These are phyloP conservation scores for Starmera dryadoides DNA, from an alignment of 805 yeast genomes.

Conservation along the genomic window DNA sequence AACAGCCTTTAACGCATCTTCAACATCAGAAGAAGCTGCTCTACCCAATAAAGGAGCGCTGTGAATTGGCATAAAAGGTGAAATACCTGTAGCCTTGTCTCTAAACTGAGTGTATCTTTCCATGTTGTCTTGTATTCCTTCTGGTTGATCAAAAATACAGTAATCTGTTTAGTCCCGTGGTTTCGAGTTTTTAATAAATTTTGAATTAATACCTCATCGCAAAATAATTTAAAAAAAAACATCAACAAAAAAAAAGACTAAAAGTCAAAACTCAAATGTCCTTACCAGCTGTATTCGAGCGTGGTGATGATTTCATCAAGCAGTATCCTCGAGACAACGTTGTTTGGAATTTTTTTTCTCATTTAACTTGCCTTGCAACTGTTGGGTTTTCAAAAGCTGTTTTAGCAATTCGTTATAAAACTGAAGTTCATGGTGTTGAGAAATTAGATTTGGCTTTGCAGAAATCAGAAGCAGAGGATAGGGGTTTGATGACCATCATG, in stretches of 20 bases:
- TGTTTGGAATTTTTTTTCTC: conserved; percentile 64
- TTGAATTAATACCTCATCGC: no score
- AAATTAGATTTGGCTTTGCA: conserved; percentile 56
- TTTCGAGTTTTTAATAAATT: no score
- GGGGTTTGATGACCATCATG: conserved; percentile 81
- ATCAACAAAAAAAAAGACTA: neutral
- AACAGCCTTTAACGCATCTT: conserved; percentile 1
- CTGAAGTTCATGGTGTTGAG: conserved; percentile 54
- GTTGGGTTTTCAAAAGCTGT: conserved; percentile 59
- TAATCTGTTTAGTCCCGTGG: no score
- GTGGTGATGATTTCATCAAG: conserved; percentile 67
- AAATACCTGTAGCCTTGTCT: conserved; percentile 89
- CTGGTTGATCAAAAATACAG: no score
- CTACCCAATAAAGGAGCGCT: conserved; percentile 11
- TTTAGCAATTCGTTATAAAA: conserved; percentile 54
- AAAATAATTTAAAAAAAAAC: neutral
- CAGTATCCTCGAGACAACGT: conserved; percentile 52
- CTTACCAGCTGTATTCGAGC: conserved; percentile 52
- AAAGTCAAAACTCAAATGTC: conserved; percentile 47
- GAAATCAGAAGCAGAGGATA: conserved; percentile 56
- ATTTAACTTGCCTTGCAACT: conserved; percentile 59
- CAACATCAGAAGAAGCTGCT: conserved; percentile 4
- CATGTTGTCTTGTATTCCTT: conserved; percentile 41
- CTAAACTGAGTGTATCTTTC: conserved; percentile 81
- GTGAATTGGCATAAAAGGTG: conserved; percentile 66